Evolutionary conservation across 2,329 filamentous ascomycete genomes (phyloP), one percentile per base, ranked within the genome.

Genomic region (Diaporthe amygdali): DNA sequence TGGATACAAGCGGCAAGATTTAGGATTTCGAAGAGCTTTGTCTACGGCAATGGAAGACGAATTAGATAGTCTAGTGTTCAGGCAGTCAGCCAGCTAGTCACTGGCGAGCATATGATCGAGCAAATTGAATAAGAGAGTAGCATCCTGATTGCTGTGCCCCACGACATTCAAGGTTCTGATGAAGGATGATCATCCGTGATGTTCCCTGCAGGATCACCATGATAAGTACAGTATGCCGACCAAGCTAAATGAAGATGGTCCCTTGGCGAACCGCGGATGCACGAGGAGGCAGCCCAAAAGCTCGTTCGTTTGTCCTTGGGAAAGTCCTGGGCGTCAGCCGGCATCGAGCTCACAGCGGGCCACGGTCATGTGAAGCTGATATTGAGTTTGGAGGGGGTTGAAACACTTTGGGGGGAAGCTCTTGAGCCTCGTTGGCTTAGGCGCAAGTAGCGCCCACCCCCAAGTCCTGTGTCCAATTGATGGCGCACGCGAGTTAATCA

Each of bases 41-140:
- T 49, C 30, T 64, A 64, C 41, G 41, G 49, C n/a, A 64, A 44
- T 64, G n/a, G 59, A 14, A 32, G n/a, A 27, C 12, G 44, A 32
- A 46, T 64, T 64, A 49, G 59, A 64, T 63, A 63, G 59, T 63
- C n/a, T n/a, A 34, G 20, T 47, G 49, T 41, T 34, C 59, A 64
- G 27, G 32, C 20, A 44, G 56, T 32, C n/a, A n/a, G n/a, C n/a
- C n/a, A 51, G n/a, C 49, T 34, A 22, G 54, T 59, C 37, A 59
- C 22, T 49, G 44, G 59, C 41, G 15, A 27, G 47, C 30, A 37
- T 64, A 30, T 64, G 59, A 37, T 64, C 27, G 25, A 49, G 20
- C 59, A 49, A 30, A 37, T 34, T 64, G 59, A 32, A 64, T 49
- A 64, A 64, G 49, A n/a, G n/a, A 20, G 30, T 20, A 20, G 34